Evolutionary conservation across 345 rosid genomes (phyloP), one percentile per base, ranked within the genome.

Genomic region (Luvunga scandens): DNA sequence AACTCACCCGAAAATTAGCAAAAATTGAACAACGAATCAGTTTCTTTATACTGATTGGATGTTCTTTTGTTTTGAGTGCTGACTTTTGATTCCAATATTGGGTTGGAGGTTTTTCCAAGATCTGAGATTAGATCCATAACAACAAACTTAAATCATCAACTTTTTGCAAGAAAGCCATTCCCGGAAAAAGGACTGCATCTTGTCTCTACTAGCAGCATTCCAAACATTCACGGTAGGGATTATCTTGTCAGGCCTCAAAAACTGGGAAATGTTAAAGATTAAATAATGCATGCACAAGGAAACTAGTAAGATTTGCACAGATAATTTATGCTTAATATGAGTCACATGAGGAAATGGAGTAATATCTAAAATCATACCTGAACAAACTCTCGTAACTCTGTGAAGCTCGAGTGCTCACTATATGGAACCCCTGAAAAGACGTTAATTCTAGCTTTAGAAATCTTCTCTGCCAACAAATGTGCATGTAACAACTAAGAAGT

Each of bases 331-430:
- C 50, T 70, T 24, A 56, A 21, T 45, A 75, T 10, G 36, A 75
- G 38, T 72, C 56, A 39, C 24, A 77, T 39, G 30, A 64, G 34
- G 57, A 27, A 57, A 55, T 65, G 38, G 25, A 66, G 22, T 4
- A 30, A 61, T 12, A 38, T 80, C 42, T 3, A 50, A 67, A 78
- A 61, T 63, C 77, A 61, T 14, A 91, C 98, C 91, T 91, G 84
- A 79, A 93, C 90, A 89, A 93, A 93, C 81, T 89, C 93, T 81
- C 75, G 82, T 77, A 91, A 81, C 80, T 91, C 94, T 66, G 89
- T 91, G 83, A 89, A 93, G 83, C 98, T 91, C 34, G 95, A 91
- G 82, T 90, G 98, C 85, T 93, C 95, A 69, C 94, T 93, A 75
- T 88, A 93, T 45, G 95, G 95, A 80, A 91, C 94, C 59, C 98